Base-by-base conservation (phyloP, 83 land plant genomes). In the Larix sibirica region DNA sequence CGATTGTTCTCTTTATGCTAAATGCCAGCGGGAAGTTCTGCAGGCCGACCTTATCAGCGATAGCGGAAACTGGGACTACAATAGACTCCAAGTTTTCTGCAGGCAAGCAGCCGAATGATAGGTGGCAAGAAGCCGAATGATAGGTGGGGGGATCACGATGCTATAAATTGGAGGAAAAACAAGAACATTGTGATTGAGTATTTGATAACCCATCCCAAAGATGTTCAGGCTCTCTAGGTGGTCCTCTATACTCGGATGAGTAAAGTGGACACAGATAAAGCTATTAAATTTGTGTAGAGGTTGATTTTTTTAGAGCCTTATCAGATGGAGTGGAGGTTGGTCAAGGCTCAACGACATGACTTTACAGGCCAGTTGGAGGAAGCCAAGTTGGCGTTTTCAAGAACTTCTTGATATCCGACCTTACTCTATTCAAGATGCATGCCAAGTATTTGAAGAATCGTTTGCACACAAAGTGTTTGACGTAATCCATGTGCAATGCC, bases 321-420 rank as follows among this genome's bases (percentile, higher is more conserved):
- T 12, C 91, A 93, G 61, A 79, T 91, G 31, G 93, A 93, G 71
- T 93, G 95, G 95, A 89, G 85, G 87, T 79, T 90, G 20, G 84
- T 93, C 79, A 79, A 83, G 80, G 95, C 95, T 20, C 84, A 88
- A 63, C 83, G 81, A 60, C 89, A 86, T 79, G 95, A 90, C 81
- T 78, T 79, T 63, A 86, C 89, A 89, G 93, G 91, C 28, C 38
- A 86, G 31, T 13, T 89, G 50, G 63, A 67, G 6, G 85, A 78
- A 40, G 90, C 95, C 31, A 89, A 89, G 80, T 28, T 86, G 60
- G 61, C 28, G 88, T 79, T 93, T 87, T 71, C 82, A 81, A 81
- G 91, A 90, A 36, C 84, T 90, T 3, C 80, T 93, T 83, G 56
- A 86, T 84, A 62, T 85, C 68, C 81, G 84, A 70, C 91, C 93